Evolutionary conservation across 495 filamentous ascomycete species (phyloP).

Genomic region (Lophiostoma macrostomum): DNA sequence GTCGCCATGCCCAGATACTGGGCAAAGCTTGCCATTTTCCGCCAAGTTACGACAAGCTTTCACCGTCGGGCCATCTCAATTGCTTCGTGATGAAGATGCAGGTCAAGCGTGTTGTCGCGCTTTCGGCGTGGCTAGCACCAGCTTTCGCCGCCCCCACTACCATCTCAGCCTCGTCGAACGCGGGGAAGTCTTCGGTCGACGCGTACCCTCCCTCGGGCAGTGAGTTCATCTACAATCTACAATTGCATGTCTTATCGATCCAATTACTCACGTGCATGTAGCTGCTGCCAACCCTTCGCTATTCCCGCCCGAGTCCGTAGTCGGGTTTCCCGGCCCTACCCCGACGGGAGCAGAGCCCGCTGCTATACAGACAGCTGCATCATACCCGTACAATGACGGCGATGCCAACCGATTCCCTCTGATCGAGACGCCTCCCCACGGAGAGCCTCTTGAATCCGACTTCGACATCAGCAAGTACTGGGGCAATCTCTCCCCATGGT

Average conservation of each 20-base stretch:
- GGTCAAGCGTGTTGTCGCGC: too few species aligned
- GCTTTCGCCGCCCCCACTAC: too few species aligned
- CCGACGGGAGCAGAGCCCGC: slow-evolving; percentile 6
- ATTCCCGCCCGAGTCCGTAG: slow-evolving; percentile 5
- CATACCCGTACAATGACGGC: background rate
- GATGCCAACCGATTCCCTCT: slow-evolving; percentile 1
- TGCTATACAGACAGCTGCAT: background rate
- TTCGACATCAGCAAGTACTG: slow-evolving; percentile 13
- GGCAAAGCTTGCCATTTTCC: too few species aligned
- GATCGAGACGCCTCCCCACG: background rate
- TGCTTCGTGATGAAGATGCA: too few species aligned
- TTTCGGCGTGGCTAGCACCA: too few species aligned
- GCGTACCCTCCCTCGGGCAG: slow-evolving; percentile 4
- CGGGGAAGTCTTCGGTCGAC: background rate
- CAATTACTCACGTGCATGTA: background rate
- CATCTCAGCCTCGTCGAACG: background rate
- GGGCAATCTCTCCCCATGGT: slow-evolving; percentile 12
- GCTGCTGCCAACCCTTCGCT: slow-evolving; percentile 1
- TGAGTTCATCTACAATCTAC: background rate
- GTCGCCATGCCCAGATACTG: too few species aligned
- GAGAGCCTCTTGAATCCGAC: background rate
- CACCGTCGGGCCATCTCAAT: too few species aligned
- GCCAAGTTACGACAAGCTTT: too few species aligned
- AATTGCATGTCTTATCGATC: background rate
- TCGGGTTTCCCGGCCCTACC: slow-evolving; percentile 6